Percentiles rank a stretch among this genome's conserved stretches.
These are phyloP conservation scores for Herpetomonas samuelpessoai DNA, from an alignment of 208 protist species.

Conservation along the genomic window DNA sequence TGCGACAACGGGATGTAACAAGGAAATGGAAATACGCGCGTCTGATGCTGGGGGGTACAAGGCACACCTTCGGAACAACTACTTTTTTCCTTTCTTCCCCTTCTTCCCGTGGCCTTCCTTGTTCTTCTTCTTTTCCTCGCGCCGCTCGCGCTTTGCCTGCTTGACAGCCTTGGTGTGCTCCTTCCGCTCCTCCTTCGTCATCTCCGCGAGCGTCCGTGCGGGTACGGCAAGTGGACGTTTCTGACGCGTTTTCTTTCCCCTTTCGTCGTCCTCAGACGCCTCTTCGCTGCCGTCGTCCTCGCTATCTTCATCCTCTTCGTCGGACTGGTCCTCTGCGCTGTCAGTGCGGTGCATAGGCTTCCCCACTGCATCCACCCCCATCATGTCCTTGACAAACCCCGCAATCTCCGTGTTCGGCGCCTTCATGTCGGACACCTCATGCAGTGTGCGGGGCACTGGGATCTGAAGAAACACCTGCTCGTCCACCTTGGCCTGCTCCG, in stretches of 20 bases:
- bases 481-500: slow-evolving; percentile 72
- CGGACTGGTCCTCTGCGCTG: slow-evolving; percentile 10
- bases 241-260: slow-evolving; percentile 5
- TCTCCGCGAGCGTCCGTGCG: slow-evolving; percentile 52
- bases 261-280: slow-evolving; percentile 21
- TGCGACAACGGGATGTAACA: slow-evolving; percentile 10
- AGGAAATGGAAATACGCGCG: slow-evolving; percentile 5
- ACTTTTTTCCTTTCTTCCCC: slow-evolving; percentile 20
- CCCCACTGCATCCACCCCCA: slow-evolving; percentile 13
- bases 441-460: slow-evolving; percentile 64
- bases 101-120: slow-evolving; percentile 43
- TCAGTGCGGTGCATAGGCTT: slow-evolving; percentile 11
- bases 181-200: slow-evolving; percentile 87
- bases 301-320: slow-evolving; percentile 12
- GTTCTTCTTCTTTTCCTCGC: slow-evolving; percentile 74
- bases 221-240: slow-evolving; percentile 4
- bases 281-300: slow-evolving; percentile 24
- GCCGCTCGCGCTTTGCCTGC: slow-evolving; percentile 68
- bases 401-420: slow-evolving; percentile 59
- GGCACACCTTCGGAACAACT: slow-evolving; percentile 1
- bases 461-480: slow-evolving; percentile 88
- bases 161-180: slow-evolving; percentile 74
- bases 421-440: slow-evolving; percentile 63
- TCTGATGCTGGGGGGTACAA: no score
- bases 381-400: slow-evolving; percentile 70